Percentiles rank a stretch among this genome's conserved stretches.
phyloP scores from a whole-genome alignment of 306 rosid genomes.

The Spatholobus suberectus region DNA sequence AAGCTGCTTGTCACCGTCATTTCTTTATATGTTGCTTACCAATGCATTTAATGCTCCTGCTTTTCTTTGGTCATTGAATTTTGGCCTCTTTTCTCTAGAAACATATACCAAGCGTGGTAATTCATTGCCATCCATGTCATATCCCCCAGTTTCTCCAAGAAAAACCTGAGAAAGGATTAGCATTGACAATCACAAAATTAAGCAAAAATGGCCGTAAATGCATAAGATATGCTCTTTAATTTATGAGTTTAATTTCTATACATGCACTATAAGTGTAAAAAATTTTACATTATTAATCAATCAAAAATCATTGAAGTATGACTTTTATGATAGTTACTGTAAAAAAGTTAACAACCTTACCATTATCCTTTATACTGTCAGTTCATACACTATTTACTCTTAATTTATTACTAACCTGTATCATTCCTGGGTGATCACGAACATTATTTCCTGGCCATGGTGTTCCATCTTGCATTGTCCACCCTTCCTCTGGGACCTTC shows the following conservation, averaged over 20 bases:
- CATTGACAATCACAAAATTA: background rate
- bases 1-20: background rate
- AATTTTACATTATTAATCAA: background rate
- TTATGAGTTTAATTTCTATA: background rate
- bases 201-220: background rate
- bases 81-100: constrained; percentile 76
- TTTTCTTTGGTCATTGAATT: constrained; percentile 67
- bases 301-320: background rate
- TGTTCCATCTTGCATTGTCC: constrained; percentile 87
- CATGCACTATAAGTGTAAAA: background rate
- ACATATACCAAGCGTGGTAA: constrained; percentile 71
- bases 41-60: constrained; percentile 79
- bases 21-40: constrained; percentile 46
- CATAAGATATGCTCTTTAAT: background rate
- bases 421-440: constrained; percentile 76
- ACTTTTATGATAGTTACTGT: background rate
- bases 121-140: constrained; percentile 63
- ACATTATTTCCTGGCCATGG: constrained; percentile 75
- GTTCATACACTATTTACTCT: background rate
- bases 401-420: constrained; percentile 52
- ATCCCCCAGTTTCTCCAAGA: constrained; percentile 61
- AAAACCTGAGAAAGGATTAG: constrained; percentile 51
- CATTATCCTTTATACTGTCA: too few species aligned
- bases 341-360: too few species aligned
- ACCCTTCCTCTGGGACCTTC: constrained; percentile 75